phyloP scores from a whole-genome alignment of 1,284 basidiomycete genomes.

The Malassezia japonica region DNA sequence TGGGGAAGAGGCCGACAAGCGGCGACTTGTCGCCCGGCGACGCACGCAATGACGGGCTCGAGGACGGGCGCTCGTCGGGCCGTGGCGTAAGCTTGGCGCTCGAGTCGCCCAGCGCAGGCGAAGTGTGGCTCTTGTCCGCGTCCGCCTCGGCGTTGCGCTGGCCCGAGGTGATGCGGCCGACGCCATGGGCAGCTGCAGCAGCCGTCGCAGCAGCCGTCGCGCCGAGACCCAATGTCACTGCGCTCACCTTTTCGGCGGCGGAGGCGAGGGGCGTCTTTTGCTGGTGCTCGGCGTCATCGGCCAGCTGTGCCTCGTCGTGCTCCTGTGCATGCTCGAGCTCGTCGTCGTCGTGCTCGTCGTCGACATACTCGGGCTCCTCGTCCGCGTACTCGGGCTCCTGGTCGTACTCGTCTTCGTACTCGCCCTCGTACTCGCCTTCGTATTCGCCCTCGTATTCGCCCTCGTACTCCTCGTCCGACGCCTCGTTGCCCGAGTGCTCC shows the following conservation, averaged over 20 bases:
- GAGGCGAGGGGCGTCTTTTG: not conserved
- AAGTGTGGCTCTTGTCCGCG: too few relatives aligned
- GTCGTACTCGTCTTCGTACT: conserved; percentile 28
- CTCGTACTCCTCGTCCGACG: conserved; percentile 32
- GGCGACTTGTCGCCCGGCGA: not conserved
- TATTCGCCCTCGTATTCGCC: conserved; percentile 27
- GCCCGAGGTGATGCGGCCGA: too few relatives aligned
- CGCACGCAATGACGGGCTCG: not conserved
- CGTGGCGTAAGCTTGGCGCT: not conserved
- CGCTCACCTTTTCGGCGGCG: not conserved
- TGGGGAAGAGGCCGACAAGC: not conserved
- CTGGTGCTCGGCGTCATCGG: not conserved
- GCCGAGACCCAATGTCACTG: too few relatives aligned
- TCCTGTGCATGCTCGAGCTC: conserved; percentile 31
- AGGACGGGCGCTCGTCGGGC: too few relatives aligned
- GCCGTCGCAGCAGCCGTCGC: too few relatives aligned
- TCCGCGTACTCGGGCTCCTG: conserved; percentile 14
- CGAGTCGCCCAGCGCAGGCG: not conserved
- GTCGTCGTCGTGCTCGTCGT: conserved; percentile 39
- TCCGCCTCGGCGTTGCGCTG: too few relatives aligned
- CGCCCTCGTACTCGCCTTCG: conserved; percentile 19
- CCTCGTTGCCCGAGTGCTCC: conserved; percentile 45
- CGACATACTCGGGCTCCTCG: not conserved
- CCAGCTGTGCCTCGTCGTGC: not conserved
- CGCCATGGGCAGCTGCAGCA: too few relatives aligned